A percentile compares a stretch with the other conserved stretches of the same genome.
Evolutionary conservation across 139 green algal genomes (phyloP).

Genomic region (Coelastrella sp.): DNA sequence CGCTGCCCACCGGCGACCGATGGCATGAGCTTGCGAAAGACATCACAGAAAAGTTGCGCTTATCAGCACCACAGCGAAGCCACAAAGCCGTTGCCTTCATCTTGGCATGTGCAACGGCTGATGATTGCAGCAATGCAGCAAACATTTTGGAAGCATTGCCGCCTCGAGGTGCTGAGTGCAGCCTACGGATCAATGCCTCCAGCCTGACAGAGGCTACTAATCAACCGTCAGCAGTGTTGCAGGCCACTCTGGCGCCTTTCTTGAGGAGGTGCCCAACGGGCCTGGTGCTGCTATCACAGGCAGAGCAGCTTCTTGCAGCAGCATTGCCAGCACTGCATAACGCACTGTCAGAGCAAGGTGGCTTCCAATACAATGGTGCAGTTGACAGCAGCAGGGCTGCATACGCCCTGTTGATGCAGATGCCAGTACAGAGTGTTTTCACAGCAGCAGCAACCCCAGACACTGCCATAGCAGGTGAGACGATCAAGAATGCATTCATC

Average conservation of each 20-base stretch:
- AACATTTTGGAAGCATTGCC: constrained; percentile 6
- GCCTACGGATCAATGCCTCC: neutral
- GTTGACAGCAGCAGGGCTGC: constrained; percentile 13
- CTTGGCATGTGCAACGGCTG: constrained; percentile 4
- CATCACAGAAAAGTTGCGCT: constrained; percentile 40
- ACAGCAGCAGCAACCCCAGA: neutral
- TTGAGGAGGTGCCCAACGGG: constrained; percentile 51
- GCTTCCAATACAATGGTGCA: constrained; percentile 48
- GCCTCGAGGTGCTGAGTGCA: neutral
- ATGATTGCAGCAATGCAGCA: constrained; percentile 32
- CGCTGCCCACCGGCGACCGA: constrained; percentile 14
- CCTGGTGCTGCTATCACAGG: constrained; percentile 45
- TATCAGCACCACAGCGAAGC: constrained; percentile 13
- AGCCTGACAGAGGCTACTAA: neutral
- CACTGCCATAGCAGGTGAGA: neutral
- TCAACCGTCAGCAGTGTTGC: constrained; percentile 38
- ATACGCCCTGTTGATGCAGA: constrained; percentile 41
- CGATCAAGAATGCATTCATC: constrained; percentile 34
- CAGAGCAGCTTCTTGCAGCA: constrained; percentile 37
- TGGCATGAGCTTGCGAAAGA: constrained; percentile 35
- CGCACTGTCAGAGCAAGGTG: constrained; percentile 50
- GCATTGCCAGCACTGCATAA: constrained; percentile 57
- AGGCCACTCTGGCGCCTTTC: constrained; percentile 48
- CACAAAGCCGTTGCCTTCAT: constrained; percentile 39
- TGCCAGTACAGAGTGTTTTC: neutral